Base-by-base conservation (phyloP, 192 early-diverging fungal genomes). In the Backusella circina region DNA sequence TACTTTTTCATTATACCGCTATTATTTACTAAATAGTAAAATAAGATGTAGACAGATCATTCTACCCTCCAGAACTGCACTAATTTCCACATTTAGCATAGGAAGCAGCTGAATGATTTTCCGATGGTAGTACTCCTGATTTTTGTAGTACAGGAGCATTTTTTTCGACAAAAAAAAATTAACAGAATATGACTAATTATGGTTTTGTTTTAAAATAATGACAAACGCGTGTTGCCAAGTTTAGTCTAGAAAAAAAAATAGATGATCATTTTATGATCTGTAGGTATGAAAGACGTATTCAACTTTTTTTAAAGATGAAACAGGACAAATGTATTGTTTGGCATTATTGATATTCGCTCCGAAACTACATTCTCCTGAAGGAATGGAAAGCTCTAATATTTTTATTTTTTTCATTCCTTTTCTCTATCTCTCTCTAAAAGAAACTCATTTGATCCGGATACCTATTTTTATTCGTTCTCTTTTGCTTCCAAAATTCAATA, bases 351-450 rank as follows among this genome's bases (percentile, higher is more conserved):
- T 61, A 61, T 61, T 61, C 26, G 10, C 26, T 61, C 54, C 26
- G 54, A 61, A 28, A 28, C 54, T 61, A 61, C 54, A 61, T 61
- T 61, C 54, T 61, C 54, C 54, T 61, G 54, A 28, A 61, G 54
- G 54, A 61, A 61, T 61, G 54, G 23, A 61, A 61, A 12, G 10
- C 7, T 28, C 23, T 13, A 8, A 15, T 44, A 15, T 44, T 44
- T 15, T 61, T 28, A 26, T 61, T 57, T 21, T 57, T 57, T 57
- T 61, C 12, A 28, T 61, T 61, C 4, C 28, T 28, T 51, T 28
- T 61, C 12, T 35, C 5, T n/a, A 16, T 47, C 18, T 47, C 44
- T 47, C 18, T 47, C 2, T 3, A 35, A 35, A 47, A 28, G 26
- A 61, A 61, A 28, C n/a, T 61, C 10, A 28, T 61, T 61, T 26